Evolutionary conservation across 2,329 filamentous ascomycete species (phyloP).

Genomic region (Colletotrichum spinosum): DNA sequence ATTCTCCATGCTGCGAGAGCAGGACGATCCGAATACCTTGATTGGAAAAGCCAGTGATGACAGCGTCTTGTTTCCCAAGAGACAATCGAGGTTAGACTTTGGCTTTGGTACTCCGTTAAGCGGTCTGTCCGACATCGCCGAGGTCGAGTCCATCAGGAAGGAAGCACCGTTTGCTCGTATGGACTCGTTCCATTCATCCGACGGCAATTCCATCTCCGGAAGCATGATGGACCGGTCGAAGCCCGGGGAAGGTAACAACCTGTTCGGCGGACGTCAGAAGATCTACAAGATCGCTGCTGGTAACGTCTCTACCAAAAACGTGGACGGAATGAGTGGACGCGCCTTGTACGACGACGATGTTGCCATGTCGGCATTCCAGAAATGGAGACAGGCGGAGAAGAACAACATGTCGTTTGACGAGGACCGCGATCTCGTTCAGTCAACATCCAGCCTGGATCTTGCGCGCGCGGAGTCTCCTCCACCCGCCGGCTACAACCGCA

Average conservation of each 20-base stretch:
- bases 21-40: conserved; percentile 90
- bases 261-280: conserved; percentile 97
- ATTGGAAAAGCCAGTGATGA: conserved; percentile 96
- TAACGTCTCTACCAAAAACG: conserved; percentile 54
- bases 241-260: conserved; percentile 87
- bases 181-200: conserved; percentile 74
- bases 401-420: conserved; percentile 63
- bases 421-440: conserved; percentile 51
- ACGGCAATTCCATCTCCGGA: conserved; percentile 71
- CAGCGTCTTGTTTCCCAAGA: conserved; percentile 86
- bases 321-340: conserved; percentile 68
- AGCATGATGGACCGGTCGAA: conserved; percentile 88
- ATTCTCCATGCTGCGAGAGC: conserved; percentile 96
- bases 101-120: conserved; percentile 58
- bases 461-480: conserved; percentile 66
- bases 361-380: conserved; percentile 84
- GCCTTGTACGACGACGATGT: conserved; percentile 90
- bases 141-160: conserved; percentile 84
- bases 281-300: conserved; percentile 84
- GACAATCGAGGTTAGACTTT: conserved; percentile 82
- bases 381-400: conserved; percentile 70
- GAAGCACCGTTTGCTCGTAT: conserved; percentile 68
- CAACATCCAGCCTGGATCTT: conserved; percentile 39
- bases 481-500: conserved; percentile 74
- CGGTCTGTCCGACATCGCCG: conserved; percentile 84